Conservation (phyloP, 352 stramenopile genomes). For the Phytophthora tentaculata region DNA sequence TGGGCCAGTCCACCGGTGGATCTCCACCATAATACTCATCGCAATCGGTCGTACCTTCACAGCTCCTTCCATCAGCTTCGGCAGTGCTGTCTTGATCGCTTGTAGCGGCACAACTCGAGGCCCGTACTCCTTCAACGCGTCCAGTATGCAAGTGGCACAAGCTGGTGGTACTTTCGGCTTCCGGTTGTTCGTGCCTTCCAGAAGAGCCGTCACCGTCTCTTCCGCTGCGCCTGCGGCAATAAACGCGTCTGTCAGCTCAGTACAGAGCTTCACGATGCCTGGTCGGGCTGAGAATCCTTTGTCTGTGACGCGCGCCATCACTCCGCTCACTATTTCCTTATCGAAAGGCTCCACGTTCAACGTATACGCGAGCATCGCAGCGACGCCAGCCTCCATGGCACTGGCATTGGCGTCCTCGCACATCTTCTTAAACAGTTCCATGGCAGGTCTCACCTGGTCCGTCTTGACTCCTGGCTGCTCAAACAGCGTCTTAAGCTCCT, state of each 20-base stretch:
- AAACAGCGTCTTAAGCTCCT: slow-evolving; percentile 71
- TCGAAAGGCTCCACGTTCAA: slow-evolving; percentile 68
- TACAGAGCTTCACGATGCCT: slow-evolving; percentile 78
- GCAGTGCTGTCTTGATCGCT: slow-evolving; percentile 72
- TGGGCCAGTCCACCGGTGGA: slow-evolving; percentile 83
- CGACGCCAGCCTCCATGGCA: slow-evolving; percentile 78
- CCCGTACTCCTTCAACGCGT: slow-evolving; percentile 84
- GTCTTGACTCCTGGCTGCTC: slow-evolving; percentile 52
- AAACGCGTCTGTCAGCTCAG: slow-evolving; percentile 78
- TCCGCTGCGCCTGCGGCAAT: slow-evolving; percentile 78
- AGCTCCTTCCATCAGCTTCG: slow-evolving; percentile 77
- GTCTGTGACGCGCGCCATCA: slow-evolving; percentile 84
- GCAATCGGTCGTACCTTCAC: slow-evolving; percentile 85
- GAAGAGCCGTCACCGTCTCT: slow-evolving; percentile 70
- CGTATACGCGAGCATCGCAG: slow-evolving; percentile 78
- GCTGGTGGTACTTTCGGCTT: slow-evolving; percentile 88
- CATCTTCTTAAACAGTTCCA: slow-evolving; percentile 81
- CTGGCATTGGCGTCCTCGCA: slow-evolving; percentile 86
- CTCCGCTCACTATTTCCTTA: slow-evolving; percentile 63
- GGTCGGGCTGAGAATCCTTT: slow-evolving; percentile 86
- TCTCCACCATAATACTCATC: slow-evolving; percentile 81
- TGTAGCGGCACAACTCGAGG: slow-evolving; percentile 72
- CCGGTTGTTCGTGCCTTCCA: slow-evolving; percentile 88
- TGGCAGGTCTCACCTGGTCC: slow-evolving; percentile 51
- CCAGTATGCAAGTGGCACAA: slow-evolving; percentile 67